phyloP scores from a whole-genome alignment of 2,329 filamentous ascomycete species.

The Juglanconis juglandina region DNA sequence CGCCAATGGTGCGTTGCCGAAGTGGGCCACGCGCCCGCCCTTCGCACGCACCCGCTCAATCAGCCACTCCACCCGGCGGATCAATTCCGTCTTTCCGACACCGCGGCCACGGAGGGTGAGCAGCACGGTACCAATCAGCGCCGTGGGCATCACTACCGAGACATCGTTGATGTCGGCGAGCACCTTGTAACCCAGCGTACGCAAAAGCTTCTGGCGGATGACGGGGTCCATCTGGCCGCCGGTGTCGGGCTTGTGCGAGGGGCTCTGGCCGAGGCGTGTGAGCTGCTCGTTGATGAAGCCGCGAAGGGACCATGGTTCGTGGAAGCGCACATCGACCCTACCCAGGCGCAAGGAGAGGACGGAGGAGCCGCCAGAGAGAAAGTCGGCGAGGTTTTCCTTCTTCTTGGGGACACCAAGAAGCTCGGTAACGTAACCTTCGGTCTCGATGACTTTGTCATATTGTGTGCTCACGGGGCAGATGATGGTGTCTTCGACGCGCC shows the following conservation, averaged over 20 bases:
- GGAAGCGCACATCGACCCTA: constrained; percentile 90
- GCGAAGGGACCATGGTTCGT: constrained; percentile 89
- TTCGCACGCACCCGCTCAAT: constrained; percentile 76
- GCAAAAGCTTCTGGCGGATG: constrained; percentile 68
- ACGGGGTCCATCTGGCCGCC: constrained; percentile 45
- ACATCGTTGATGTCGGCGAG: constrained; percentile 92
- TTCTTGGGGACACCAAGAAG: constrained; percentile 91
- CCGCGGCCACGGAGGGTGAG: constrained; percentile 88
- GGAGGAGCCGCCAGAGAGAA: constrained; percentile 79
- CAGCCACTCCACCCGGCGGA: constrained; percentile 87
- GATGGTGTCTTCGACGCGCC: constrained; percentile 83
- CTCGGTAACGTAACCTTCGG: constrained; percentile 93
- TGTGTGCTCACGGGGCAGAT: constrained; percentile 96
- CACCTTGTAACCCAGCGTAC: constrained; percentile 87
- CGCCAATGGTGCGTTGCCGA: constrained; percentile 73
- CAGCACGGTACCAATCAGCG: constrained; percentile 88
- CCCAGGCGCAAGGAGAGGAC: constrained; percentile 86
- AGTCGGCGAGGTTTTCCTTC: constrained; percentile 88
- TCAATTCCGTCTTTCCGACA: constrained; percentile 81
- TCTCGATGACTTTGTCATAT: constrained; percentile 98
- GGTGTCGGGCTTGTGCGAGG: constrained; percentile 44
- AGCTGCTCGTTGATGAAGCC: constrained; percentile 78
- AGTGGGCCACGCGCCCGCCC: constrained; percentile 90
- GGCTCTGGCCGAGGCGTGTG: constrained; percentile 50
- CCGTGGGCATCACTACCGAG: constrained; percentile 97